Evolutionary conservation across 2,329 filamentous ascomycete species (phyloP).

Genomic region (Monilinia polystroma): DNA sequence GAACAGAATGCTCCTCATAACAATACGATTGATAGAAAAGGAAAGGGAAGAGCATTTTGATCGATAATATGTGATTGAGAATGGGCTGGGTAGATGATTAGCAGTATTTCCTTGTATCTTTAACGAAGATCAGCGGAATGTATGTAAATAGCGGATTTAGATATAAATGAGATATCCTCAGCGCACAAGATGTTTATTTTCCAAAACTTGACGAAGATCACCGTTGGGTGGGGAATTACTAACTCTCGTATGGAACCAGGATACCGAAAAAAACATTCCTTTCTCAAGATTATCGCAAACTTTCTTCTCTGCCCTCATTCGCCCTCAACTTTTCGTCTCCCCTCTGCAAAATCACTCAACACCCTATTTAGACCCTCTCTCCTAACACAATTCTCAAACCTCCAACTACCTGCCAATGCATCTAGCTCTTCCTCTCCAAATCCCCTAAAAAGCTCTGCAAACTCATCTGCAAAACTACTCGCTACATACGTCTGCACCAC

Average conservation of each 20-base stretch:
- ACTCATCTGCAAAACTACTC: conserved; percentile 53
- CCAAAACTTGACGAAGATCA: neutral
- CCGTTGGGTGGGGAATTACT: no score
- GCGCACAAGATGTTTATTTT: neutral
- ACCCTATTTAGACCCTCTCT: conserved; percentile 42
- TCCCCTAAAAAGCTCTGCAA: conserved; percentile 54
- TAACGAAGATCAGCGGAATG: neutral
- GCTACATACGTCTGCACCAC: conserved; percentile 51
- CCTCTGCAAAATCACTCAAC: conserved; percentile 30
- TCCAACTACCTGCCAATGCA: conserved; percentile 48
- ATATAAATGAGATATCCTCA: neutral
- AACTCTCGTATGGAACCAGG: neutral
- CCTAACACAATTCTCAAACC: conserved; percentile 51
- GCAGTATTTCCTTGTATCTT: neutral
- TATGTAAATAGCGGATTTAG: neutral
- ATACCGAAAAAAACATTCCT: no score
- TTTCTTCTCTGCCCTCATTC: neutral
- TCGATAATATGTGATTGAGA: neutral
- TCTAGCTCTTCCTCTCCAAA: conserved; percentile 54
- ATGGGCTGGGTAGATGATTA: neutral
- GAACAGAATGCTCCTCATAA: neutral
- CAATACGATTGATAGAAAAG: neutral
- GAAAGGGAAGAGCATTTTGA: neutral
- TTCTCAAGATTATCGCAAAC: neutral
- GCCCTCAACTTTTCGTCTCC: neutral